Conservation (phyloP, 257 asterid species). For the Plantago elongata region DNA sequence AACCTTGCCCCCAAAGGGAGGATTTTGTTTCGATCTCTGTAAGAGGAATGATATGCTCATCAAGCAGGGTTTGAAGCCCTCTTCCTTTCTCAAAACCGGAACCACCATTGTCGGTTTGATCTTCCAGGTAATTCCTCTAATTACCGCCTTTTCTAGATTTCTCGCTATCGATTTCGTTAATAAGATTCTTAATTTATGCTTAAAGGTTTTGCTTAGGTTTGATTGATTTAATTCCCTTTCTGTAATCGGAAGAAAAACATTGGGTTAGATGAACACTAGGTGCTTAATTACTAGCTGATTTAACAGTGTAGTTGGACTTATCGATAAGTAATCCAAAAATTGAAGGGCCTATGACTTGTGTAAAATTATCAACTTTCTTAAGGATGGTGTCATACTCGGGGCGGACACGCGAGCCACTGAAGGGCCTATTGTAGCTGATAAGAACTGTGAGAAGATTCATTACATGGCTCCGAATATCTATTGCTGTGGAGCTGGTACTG, state of each 20-base stretch:
- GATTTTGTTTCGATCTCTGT: conserved; percentile 80
- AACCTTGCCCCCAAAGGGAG: conserved; percentile 42
- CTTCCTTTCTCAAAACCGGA: conserved; percentile 84
- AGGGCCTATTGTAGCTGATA: conserved; percentile 99
- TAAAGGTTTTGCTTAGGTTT: neutral
- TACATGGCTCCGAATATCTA: conserved; percentile 83
- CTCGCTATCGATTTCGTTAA: conserved; percentile 2
- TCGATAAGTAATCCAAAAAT: no score
- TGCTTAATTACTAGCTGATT: no score
- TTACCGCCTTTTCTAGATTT: neutral
- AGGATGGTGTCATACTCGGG: conserved; percentile 99
- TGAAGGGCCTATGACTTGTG: neutral
- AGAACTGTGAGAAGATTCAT: conserved; percentile 95
- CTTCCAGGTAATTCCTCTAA: conserved; percentile 45
- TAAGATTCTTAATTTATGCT: neutral
- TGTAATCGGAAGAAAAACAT: neutral
- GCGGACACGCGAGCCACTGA: conserved; percentile 98
- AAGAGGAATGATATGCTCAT: conserved; percentile 77
- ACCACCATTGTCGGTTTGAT: conserved; percentile 89
- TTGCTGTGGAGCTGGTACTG: conserved; percentile 84
- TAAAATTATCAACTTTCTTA: neutral
- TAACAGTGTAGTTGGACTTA: neutral
- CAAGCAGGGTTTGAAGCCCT: conserved; percentile 58
- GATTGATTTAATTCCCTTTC: neutral
- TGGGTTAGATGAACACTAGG: neutral